Conservation (phyloP, 345 rosid genomes). For the Lepidium africanum region DNA sequence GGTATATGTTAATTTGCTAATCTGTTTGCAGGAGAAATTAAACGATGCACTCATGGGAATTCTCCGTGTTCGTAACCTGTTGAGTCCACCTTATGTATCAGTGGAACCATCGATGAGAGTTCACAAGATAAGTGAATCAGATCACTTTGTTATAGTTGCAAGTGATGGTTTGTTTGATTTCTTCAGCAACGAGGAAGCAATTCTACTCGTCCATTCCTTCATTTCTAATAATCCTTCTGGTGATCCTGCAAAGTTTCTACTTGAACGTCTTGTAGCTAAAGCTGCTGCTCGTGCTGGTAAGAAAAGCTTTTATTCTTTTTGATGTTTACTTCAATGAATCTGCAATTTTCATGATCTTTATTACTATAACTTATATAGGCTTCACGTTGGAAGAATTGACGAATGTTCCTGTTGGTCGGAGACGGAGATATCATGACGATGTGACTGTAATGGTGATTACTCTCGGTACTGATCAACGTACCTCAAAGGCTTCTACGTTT, state of each 20-base stretch:
- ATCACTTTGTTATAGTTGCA: conserved; percentile 84
- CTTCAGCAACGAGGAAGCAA: conserved; percentile 78
- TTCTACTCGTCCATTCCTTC: conserved; percentile 54
- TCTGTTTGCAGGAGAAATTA: conserved; percentile 47
- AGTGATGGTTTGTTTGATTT: conserved; percentile 95
- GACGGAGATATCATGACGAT: conserved; percentile 94
- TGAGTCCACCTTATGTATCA: conserved; percentile 88
- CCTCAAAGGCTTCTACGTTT: conserved; percentile 79
- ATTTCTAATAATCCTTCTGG: conserved; percentile 54
- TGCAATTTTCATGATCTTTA: neutral
- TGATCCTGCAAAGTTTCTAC: conserved; percentile 88
- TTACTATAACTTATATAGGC: conserved; percentile 31
- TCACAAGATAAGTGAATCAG: conserved; percentile 59
- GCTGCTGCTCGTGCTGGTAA: conserved; percentile 89
- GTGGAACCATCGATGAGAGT: conserved; percentile 70
- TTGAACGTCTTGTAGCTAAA: conserved; percentile 71
- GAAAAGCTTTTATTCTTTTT: neutral
- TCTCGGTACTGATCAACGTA: conserved; percentile 76
- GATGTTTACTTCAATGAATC: neutral
- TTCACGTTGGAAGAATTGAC: conserved; percentile 81
- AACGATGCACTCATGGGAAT: conserved; percentile 96
- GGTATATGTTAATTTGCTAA: neutral
- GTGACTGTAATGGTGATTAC: conserved; percentile 81
- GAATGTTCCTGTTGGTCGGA: conserved; percentile 90
- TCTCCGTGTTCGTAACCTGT: conserved; percentile 75